Conservation (phyloP, 2,329 filamentous ascomycete genomes). For the Monosporascus sp. region DNA sequence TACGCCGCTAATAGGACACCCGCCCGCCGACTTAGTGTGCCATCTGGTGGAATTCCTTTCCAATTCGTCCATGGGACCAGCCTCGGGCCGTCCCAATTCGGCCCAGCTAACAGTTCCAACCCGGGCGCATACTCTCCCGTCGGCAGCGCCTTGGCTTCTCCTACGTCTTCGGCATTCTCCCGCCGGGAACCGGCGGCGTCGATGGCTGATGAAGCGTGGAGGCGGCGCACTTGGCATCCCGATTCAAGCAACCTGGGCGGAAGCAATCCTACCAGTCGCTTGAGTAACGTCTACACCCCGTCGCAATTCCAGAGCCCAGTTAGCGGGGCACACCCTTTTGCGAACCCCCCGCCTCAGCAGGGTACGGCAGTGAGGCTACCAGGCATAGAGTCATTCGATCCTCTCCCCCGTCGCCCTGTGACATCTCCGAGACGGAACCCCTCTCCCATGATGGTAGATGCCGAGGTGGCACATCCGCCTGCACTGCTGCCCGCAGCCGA, state of each 20-base stretch:
- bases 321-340: slow-evolving; percentile 45
- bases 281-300: slow-evolving; percentile 71
- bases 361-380: slow-evolving; percentile 66
- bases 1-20: slow-evolving; percentile 62
- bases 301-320: slow-evolving; percentile 48
- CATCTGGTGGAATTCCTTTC: slow-evolving; percentile 70
- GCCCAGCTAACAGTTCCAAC: slow-evolving; percentile 51
- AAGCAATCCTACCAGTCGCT: slow-evolving; percentile 59
- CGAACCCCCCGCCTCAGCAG: slow-evolving; percentile 38
- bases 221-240: slow-evolving; percentile 86
- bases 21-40: slow-evolving; percentile 74
- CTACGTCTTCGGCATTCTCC: slow-evolving; percentile 59
- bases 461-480: slow-evolving; percentile 34
- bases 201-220: slow-evolving; percentile 67
- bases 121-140: slow-evolving; percentile 50
- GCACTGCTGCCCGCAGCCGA: slow-evolving; percentile 25
- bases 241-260: slow-evolving; percentile 61
- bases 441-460: slow-evolving; percentile 75
- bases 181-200: slow-evolving; percentile 60
- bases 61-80: slow-evolving; percentile 54
- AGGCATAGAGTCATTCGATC: slow-evolving; percentile 88
- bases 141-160: slow-evolving; percentile 57
- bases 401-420: slow-evolving; percentile 57
- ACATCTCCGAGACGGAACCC: slow-evolving; percentile 59
- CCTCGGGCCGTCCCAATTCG: slow-evolving; percentile 51